Conservation (phyloP, 2,329 filamentous ascomycete genomes). For the Endocalyx cinctus region DNA sequence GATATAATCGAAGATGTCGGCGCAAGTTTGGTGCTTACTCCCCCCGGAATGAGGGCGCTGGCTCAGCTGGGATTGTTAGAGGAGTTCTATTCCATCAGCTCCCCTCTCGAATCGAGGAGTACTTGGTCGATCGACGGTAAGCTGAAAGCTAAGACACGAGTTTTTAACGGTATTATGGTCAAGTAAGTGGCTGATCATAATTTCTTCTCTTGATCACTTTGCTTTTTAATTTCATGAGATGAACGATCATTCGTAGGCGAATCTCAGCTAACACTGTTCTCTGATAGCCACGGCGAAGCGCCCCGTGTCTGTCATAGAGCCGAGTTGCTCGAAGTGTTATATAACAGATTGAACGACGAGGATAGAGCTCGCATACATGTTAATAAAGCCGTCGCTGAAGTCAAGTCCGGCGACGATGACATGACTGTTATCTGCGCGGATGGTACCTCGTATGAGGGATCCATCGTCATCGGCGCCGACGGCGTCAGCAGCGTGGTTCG, state of each 20-base stretch:
- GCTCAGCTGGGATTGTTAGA: slow-evolving; percentile 12
- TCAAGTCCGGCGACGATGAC: slow-evolving; percentile 6
- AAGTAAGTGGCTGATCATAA: too few species aligned
- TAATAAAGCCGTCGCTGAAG: slow-evolving; percentile 10
- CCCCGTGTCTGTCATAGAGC: slow-evolving; percentile 8
- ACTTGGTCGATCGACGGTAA: slow-evolving; percentile 2
- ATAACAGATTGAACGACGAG: slow-evolving; percentile 7
- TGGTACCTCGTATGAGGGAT: slow-evolving; percentile 11
- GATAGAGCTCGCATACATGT: slow-evolving; percentile 8
- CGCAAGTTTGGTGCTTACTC: slow-evolving; percentile 9
- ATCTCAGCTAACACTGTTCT: too few species aligned
- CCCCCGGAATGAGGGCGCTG: slow-evolving; percentile 8
- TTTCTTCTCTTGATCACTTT: too few species aligned
- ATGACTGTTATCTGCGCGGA: slow-evolving; percentile 11
- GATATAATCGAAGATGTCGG: slow-evolving; percentile 10
- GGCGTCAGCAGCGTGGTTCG: slow-evolving; percentile 12
- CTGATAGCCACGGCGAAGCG: slow-evolving; percentile 9
- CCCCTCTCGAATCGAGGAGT: background rate
- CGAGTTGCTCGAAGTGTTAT: slow-evolving; percentile 6
- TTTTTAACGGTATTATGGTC: background rate
- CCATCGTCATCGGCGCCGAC: slow-evolving; percentile 14
- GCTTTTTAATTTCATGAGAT: too few species aligned
- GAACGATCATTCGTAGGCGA: too few species aligned
- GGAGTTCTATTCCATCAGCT: slow-evolving; percentile 3
- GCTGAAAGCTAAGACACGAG: background rate